These are phyloP conservation scores for Chytriomyces confervae DNA, from an alignment of 192 early-diverging fungal species.

Conservation along the genomic window DNA sequence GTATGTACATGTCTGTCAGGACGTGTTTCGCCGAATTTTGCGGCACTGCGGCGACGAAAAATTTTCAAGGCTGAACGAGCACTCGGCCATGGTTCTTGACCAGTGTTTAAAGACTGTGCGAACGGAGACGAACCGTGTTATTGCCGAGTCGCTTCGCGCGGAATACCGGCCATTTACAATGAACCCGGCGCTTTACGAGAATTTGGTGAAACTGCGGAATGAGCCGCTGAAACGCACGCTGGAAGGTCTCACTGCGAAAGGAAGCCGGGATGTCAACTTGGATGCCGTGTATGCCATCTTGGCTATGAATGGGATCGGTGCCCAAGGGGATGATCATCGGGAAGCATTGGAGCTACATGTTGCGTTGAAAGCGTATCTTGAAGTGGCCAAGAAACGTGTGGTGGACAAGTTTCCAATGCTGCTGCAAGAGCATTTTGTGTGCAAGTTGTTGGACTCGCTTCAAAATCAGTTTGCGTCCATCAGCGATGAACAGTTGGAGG, in stretches of 20 bases:
- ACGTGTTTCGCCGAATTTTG: too few species aligned
- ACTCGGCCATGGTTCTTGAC: too few species aligned
- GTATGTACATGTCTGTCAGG: too few species aligned
- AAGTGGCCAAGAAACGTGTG: not conserved
- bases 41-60: too few species aligned
- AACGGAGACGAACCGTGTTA: too few species aligned
- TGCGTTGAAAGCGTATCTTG: not conserved
- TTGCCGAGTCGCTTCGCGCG: not conserved
- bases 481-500: not conserved
- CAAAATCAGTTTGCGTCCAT: not conserved
- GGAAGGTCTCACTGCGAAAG: not conserved
- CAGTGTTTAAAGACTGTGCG: too few species aligned
- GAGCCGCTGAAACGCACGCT: not conserved
- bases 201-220: not conserved
- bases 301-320: not conserved
- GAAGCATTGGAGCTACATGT: not conserved
- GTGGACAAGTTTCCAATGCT: not conserved
- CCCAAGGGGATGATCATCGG: not conserved
- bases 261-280: not conserved
- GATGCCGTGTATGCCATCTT: not conserved
- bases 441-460: not conserved
- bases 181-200: constrained; percentile 9
- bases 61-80: too few species aligned
- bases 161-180: not conserved
- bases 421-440: constrained; percentile 26